Conservation (phyloP, 169 alveolate species). For the Eimeria sp. region DNA sequence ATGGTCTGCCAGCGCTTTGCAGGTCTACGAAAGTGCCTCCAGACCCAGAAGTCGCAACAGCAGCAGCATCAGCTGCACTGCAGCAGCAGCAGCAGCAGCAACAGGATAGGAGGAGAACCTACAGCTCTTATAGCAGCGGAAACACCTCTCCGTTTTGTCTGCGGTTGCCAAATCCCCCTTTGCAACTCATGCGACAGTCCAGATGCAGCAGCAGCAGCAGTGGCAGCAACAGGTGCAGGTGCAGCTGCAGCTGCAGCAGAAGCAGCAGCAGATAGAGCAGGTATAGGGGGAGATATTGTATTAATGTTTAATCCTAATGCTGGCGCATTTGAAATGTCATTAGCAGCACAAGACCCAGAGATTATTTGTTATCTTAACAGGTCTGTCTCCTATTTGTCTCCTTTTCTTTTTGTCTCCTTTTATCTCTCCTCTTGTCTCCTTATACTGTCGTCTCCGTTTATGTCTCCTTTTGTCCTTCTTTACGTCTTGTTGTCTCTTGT, state of each 20-base stretch:
- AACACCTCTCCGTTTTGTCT: slow-evolving; percentile 8
- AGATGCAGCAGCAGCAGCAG: background rate
- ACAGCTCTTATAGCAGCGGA: background rate
- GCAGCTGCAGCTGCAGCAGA: slow-evolving; percentile 39
- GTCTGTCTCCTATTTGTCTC: background rate
- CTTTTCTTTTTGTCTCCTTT: background rate
- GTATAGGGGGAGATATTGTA: slow-evolving; percentile 28
- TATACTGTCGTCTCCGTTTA: too few relatives aligned
- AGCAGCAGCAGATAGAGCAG: background rate
- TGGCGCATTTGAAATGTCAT: slow-evolving; percentile 9
- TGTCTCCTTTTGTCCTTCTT: background rate
- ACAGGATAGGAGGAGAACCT: background rate
- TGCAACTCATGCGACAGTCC: background rate
- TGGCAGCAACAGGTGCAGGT: background rate
- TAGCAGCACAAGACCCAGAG: slow-evolving; percentile 45
- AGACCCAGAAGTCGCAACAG: background rate
- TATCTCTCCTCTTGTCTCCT: background rate
- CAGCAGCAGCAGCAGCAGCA: slow-evolving; percentile 66
- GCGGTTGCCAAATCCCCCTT: slow-evolving; percentile 17
- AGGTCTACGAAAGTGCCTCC: background rate
- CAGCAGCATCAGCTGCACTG: slow-evolving; percentile 29
- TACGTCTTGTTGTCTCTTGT: background rate
- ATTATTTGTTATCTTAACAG: background rate
- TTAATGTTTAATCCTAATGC: slow-evolving; percentile 50
- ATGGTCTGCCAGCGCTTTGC: background rate